Conservation (phyloP, 495 filamentous ascomycete species). For the Xylaria scruposa region DNA sequence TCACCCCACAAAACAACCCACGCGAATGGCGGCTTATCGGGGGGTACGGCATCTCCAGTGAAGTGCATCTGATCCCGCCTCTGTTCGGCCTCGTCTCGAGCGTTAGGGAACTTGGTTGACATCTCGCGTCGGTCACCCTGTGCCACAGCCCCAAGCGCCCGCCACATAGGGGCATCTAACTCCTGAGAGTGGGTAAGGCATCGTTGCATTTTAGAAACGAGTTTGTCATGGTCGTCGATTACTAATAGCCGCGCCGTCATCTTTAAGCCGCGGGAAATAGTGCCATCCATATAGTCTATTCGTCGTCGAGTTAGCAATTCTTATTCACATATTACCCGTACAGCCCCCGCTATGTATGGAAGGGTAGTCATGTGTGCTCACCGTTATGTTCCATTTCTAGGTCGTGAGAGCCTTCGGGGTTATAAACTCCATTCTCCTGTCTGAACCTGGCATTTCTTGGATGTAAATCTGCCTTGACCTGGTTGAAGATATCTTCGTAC, state of each 20-base stretch:
- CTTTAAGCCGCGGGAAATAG: background rate
- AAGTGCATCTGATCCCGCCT: background rate
- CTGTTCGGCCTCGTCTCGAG: background rate
- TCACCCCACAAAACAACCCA: background rate
- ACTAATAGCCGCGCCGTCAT: background rate
- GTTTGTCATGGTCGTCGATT: background rate
- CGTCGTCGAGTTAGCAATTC: background rate
- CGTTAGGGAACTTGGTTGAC: background rate
- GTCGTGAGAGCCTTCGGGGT: background rate
- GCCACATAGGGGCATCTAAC: background rate
- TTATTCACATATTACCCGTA: background rate
- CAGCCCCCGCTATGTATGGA: no score
- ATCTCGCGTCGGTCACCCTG: background rate
- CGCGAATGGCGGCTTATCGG: background rate
- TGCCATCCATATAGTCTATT: slow-evolving; percentile 11
- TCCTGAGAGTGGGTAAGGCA: background rate
- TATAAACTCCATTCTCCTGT: background rate
- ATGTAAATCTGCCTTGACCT: background rate
- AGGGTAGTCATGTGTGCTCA: background rate
- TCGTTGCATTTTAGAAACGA: background rate
- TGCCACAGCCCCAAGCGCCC: background rate
- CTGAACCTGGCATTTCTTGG: background rate
- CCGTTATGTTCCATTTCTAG: background rate
- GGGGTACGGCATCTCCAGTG: background rate
- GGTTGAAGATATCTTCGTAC: slow-evolving; percentile 3